These are phyloP conservation scores for Sugiyamaella smithiae DNA, from an alignment of 805 yeast species.

Conservation along the genomic window DNA sequence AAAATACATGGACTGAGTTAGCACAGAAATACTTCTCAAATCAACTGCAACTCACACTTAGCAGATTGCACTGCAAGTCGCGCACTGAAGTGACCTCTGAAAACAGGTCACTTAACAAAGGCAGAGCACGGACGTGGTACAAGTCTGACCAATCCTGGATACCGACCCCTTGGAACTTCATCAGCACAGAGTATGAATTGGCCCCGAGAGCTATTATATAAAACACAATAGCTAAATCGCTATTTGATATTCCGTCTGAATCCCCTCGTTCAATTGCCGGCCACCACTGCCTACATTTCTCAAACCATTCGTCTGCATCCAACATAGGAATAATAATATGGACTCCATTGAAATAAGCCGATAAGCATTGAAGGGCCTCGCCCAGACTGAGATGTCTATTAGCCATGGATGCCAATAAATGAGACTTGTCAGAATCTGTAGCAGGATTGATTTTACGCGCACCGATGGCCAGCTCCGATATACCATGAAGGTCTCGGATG, in stretches of 20 bases:
- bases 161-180: neutral
- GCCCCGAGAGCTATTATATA: slow-evolving; percentile 4
- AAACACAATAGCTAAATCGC: neutral
- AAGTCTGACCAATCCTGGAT: slow-evolving; percentile 1
- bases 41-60: neutral
- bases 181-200: slow-evolving; percentile 1
- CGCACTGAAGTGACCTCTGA: neutral
- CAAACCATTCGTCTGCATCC: neutral
- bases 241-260: neutral
- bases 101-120: neutral
- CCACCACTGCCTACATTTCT: neutral
- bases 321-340: slow-evolving; percentile 3
- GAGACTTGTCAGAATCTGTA: neutral
- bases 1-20: slow-evolving; percentile 1
- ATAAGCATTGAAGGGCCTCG: neutral
- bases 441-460: neutral
- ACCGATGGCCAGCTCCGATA: neutral
- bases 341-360: slow-evolving; percentile 3
- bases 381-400: neutral
- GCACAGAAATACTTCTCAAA: neutral
- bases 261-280: neutral
- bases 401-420: neutral
- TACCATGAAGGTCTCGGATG: neutral
- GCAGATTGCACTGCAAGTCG: slow-evolving; percentile 2
- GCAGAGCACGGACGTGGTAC: neutral